Base-by-base conservation (phyloP, 495 filamentous ascomycete genomes). In the Xylaria palmicola region DNA sequence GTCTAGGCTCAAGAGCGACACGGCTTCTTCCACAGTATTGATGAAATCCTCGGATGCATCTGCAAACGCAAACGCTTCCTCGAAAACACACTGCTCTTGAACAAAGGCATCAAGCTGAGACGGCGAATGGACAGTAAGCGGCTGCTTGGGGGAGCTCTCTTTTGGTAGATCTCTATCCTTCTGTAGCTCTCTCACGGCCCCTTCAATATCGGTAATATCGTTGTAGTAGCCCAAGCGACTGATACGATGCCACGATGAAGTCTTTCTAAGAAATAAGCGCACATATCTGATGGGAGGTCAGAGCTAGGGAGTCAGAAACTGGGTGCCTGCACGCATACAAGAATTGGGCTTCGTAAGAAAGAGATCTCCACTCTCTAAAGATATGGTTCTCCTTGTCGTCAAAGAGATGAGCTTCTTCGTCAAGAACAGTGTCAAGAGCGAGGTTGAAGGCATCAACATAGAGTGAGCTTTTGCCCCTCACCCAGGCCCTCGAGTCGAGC, bases 361-460 rank as follows among this genome's bases (percentile, higher is more conserved):
- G 65, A 0, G 72, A 73, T 64, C 78, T 82, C 91, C 93, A 98
- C 48, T 86, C 76, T 15, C 79, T 73, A 72, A 98, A 97, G 0
- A 97, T 82, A 43, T 82, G 75, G 72, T 83, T 85, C 72, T 98
- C 94, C 15, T 86, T 86, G 64, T 85, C 84, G 66, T 91, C 82
- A 70, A 98, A 98, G 12, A 98, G 77, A 71, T 96, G 91, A 2
- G 85, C 81, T 69, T 98, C 94, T 47, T 97, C 93, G 48, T 89
- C 87, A 5, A 98, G 77, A 20, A 98, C 93, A 2, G 92, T 98
- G 60, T 92, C 87, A 43, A 98, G 79, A 17, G 93, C 92, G 15
- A 97, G 77, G 72, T 97, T 96, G 81, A 98, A 98, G 19, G 93
- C 94, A 74, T 98, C 93, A 15, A 97, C 92, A 65, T 98, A 98